These are phyloP conservation scores for Vicia villosa DNA, from an alignment of 306 rosid genomes.

Conservation along the genomic window DNA sequence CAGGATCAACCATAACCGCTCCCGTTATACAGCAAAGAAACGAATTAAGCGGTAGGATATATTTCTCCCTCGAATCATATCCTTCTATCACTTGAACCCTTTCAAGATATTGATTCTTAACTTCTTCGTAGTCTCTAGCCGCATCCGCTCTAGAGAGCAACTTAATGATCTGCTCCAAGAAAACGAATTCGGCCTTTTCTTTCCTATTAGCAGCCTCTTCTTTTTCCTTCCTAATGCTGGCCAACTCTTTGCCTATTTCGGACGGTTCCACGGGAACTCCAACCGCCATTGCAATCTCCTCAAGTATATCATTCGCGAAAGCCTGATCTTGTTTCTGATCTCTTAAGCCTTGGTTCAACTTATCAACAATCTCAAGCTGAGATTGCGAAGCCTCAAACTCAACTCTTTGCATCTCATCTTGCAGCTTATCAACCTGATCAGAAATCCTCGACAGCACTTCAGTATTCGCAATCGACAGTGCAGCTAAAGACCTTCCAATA, in stretches of 20 bases:
- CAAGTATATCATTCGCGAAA: constrained; percentile 76
- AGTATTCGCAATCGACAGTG: constrained; percentile 62
- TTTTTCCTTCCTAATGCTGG: constrained; percentile 69
- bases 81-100: constrained; percentile 65
- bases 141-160: constrained; percentile 87
- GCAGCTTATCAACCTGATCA: constrained; percentile 66
- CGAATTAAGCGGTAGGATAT: constrained; percentile 60
- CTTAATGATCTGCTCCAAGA: constrained; percentile 76
- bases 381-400: constrained; percentile 70
- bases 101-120: constrained; percentile 63
- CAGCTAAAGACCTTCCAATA: constrained; percentile 66
- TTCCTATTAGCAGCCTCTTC: constrained; percentile 74
- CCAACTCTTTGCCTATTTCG: constrained; percentile 78
- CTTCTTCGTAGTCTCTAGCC: constrained; percentile 80
- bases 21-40: constrained; percentile 58
- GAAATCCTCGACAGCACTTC: constrained; percentile 69
- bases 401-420: constrained; percentile 85
- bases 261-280: constrained; percentile 88
- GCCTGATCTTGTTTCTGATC: constrained; percentile 73
- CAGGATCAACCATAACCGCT: constrained; percentile 83
- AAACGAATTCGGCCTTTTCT: constrained; percentile 68
- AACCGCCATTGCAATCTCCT: constrained; percentile 71
- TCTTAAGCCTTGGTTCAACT: constrained; percentile 61
- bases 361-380: constrained; percentile 68
- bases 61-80: constrained; percentile 55